A percentile compares a stretch with the other conserved stretches of the same genome.
Evolutionary conservation across 164 flowering plant genomes (phyloP).

Genomic region (Houttuynia cordata): DNA sequence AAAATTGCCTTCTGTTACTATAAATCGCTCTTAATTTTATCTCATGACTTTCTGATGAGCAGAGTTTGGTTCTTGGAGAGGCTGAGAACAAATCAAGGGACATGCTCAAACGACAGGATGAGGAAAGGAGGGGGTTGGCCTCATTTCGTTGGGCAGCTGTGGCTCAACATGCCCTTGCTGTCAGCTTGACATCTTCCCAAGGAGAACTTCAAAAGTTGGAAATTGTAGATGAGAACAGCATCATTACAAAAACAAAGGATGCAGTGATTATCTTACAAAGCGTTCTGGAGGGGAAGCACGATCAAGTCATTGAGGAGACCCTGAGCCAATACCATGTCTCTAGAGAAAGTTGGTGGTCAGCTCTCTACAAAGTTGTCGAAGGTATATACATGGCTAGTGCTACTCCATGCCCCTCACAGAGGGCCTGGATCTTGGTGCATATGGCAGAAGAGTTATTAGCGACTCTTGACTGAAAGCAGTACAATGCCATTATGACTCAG

Average conservation of each 20-base stretch:
- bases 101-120: conserved; percentile 33
- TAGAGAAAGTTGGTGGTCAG: conserved; percentile 90
- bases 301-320: conserved; percentile 63
- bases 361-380: conserved; percentile 87
- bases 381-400: conserved; percentile 31
- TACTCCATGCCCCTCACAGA: too few relatives aligned
- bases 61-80: conserved; percentile 51
- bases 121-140: conserved; percentile 75
- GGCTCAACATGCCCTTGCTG: conserved; percentile 81
- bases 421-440: too few relatives aligned
- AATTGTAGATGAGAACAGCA: conserved; percentile 53
- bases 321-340: conserved; percentile 51
- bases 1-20: neutral
- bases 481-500: too few relatives aligned
- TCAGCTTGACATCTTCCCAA: conserved; percentile 79
- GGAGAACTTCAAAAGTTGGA: conserved; percentile 72
- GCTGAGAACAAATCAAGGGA: conserved; percentile 27
- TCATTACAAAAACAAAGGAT: conserved; percentile 73
- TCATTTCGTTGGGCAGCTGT: conserved; percentile 98
- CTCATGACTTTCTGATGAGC: neutral
- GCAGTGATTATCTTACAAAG: conserved; percentile 74
- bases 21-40: neutral
- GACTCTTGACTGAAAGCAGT: too few relatives aligned
- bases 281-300: conserved; percentile 87
- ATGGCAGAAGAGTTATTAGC: too few relatives aligned